These are phyloP conservation scores for Candida silvatica DNA, from an alignment of 805 yeast genomes.

Conservation along the genomic window DNA sequence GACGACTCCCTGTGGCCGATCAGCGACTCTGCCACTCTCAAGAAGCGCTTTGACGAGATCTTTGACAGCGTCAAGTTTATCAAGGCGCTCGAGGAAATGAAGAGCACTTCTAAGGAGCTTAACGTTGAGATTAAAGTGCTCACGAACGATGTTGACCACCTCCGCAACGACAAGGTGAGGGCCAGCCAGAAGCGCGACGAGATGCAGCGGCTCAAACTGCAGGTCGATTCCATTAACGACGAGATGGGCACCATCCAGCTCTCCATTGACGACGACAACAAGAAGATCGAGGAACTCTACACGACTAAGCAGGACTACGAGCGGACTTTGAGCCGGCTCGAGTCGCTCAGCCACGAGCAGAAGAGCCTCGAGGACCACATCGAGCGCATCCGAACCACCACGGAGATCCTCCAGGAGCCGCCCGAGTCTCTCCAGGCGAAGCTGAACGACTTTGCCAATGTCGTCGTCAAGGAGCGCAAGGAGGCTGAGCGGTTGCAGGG, in stretches of 20 bases:
- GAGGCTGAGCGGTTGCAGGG: constrained; percentile 8
- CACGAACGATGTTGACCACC: constrained; percentile 71
- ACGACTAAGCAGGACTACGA: constrained; percentile 78
- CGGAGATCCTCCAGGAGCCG: constrained; percentile 36
- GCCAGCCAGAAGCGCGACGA: constrained; percentile 50
- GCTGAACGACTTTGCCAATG: constrained; percentile 32
- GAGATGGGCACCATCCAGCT: constrained; percentile 42
- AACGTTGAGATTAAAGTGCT: constrained; percentile 64
- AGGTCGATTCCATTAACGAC: constrained; percentile 35
- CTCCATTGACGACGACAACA: constrained; percentile 44
- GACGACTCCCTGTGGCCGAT: constrained; percentile 97
- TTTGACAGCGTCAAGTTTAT: constrained; percentile 93
- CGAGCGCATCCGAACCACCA: constrained; percentile 36
- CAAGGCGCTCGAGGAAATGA: constrained; percentile 77
- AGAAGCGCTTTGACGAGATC: constrained; percentile 91
- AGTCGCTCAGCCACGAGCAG: constrained; percentile 42
- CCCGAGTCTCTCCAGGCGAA: constrained; percentile 30
- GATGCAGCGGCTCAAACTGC: constrained; percentile 31
- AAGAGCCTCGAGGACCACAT: constrained; percentile 41
- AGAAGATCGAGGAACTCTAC: constrained; percentile 55
- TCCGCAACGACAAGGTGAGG: constrained; percentile 63
- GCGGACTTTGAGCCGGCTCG: constrained; percentile 53
- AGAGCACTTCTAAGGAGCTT: constrained; percentile 69
- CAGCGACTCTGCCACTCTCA: constrained; percentile 80
- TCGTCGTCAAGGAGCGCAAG: constrained; percentile 17